Evolutionary conservation across 2,329 filamentous ascomycete species (phyloP).

Genomic region (Didymella pomorum): DNA sequence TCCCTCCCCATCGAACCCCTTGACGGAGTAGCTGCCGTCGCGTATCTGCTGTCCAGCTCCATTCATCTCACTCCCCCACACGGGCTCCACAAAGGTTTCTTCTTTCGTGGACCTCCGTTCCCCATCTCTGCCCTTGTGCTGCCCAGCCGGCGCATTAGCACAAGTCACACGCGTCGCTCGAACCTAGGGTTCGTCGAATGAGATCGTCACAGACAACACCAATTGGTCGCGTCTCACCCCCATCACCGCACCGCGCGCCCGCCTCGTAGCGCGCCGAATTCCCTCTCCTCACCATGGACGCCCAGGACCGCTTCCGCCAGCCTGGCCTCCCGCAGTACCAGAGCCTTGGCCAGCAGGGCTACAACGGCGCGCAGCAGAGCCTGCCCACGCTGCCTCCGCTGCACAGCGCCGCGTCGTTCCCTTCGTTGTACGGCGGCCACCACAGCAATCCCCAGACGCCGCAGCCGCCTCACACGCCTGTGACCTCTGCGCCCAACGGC

Average conservation of each 20-base stretch:
- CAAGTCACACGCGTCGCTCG: constrained; percentile 37
- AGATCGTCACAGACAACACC: constrained; percentile 35
- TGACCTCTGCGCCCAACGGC: constrained; percentile 42
- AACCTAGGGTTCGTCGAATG: constrained; percentile 44
- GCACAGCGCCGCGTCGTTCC: constrained; percentile 42
- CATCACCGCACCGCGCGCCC: constrained; percentile 22
- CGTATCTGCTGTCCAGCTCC: constrained; percentile 29
- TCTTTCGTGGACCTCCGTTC: constrained; percentile 39
- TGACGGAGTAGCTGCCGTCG: constrained; percentile 33
- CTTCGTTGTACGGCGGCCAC: constrained; percentile 46
- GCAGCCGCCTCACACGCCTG: constrained; percentile 49
- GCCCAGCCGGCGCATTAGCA: constrained; percentile 36
- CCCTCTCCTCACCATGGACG: constrained; percentile 43
- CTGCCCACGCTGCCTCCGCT: constrained; percentile 49
- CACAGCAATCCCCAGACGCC: constrained; percentile 51
- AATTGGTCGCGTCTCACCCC: constrained; percentile 45
- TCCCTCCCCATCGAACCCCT: constrained; percentile 23
- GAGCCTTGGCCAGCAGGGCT: constrained; percentile 42
- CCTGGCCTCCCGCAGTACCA: constrained; percentile 46
- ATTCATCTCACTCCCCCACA: constrained; percentile 42
- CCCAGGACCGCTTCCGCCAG: constrained; percentile 48
- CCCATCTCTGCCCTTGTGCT: constrained; percentile 37
- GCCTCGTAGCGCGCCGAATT: constrained; percentile 16
- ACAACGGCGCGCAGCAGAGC: constrained; percentile 41
- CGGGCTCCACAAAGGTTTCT: constrained; percentile 46